Conservation (phyloP, 23 red algal species). For the Agarophyton chilense region DNA sequence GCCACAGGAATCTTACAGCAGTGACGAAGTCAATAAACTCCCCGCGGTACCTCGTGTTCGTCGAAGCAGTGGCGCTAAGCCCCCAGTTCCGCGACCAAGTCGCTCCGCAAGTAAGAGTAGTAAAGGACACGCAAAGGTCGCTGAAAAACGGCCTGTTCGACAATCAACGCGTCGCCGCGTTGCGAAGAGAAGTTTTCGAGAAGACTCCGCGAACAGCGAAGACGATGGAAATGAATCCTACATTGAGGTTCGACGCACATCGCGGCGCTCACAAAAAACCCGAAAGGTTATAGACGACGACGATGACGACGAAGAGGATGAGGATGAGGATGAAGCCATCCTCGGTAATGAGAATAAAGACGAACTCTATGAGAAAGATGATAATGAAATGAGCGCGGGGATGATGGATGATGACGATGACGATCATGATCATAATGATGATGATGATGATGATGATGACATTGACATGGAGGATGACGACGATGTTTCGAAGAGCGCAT, state of each 20-base stretch:
- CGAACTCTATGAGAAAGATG: slow-evolving; percentile 19
- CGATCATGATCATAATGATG: background rate
- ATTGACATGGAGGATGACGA: slow-evolving; percentile 3
- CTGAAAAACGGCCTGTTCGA: slow-evolving; percentile 1
- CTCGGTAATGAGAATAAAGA: slow-evolving; percentile 14
- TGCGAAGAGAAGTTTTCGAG: slow-evolving; percentile 14
- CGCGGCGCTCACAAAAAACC: slow-evolving; percentile 12
- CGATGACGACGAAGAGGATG: slow-evolving; percentile 51
- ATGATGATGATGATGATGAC: slow-evolving; percentile 8
- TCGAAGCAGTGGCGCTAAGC: slow-evolving; percentile 12
- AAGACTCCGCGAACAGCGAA: slow-evolving; percentile 25
- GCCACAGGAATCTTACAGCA: slow-evolving; percentile 37
- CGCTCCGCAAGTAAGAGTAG: background rate
- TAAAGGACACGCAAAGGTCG: slow-evolving; percentile 1
- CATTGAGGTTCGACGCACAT: background rate
- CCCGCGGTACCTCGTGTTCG: slow-evolving; percentile 46
- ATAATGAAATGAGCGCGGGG: slow-evolving; percentile 24
- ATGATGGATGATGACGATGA: slow-evolving; percentile 28
- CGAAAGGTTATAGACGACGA: slow-evolving; percentile 50
- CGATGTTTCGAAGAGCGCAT: slow-evolving; percentile 11
- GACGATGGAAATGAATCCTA: slow-evolving; percentile 29
- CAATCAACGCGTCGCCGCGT: slow-evolving; percentile 16
- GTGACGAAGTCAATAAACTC: slow-evolving; percentile 48
- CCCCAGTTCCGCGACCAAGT: background rate
- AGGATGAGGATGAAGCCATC: slow-evolving; percentile 23